Evolutionary conservation across 2,329 filamentous ascomycete genomes (phyloP).

Genomic region (Pezicula neosporulosa): DNA sequence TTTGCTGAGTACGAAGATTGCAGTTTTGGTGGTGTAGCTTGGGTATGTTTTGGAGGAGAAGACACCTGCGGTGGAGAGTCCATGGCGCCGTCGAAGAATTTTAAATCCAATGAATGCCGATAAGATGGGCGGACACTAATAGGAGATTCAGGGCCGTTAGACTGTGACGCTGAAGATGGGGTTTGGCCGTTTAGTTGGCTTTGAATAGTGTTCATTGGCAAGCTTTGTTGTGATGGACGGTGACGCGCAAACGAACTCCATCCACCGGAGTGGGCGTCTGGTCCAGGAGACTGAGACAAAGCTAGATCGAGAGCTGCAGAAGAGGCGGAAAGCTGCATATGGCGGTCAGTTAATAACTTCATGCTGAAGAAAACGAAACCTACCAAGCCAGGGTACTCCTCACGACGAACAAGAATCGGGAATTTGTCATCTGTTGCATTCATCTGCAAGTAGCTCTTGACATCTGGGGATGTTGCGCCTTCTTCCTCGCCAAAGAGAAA

Average conservation of each 20-base stretch:
- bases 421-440: conserved; percentile 80
- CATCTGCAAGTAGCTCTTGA: conserved; percentile 67
- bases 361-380: conserved; percentile 11
- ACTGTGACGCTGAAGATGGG: conserved; percentile 32
- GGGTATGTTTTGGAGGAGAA: conserved; percentile 45
- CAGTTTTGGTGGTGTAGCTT: conserved; percentile 68
- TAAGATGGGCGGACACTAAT: conserved; percentile 46
- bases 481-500: conserved; percentile 86
- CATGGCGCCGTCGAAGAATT: conserved; percentile 36
- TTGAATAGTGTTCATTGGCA: conserved; percentile 22
- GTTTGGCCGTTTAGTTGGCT: conserved; percentile 22
- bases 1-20: conserved; percentile 88
- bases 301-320: conserved; percentile 80
- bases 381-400: conserved; percentile 32
- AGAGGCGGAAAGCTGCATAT: conserved; percentile 70
- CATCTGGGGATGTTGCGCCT: conserved; percentile 42
- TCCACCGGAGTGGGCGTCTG: conserved; percentile 41
- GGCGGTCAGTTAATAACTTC: conserved; percentile 33
- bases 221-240: conserved; percentile 44
- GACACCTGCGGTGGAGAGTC: conserved; percentile 22
- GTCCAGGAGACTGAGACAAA: conserved; percentile 61
- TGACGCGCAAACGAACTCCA: conserved; percentile 29
- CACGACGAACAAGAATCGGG: conserved; percentile 73
- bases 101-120: conserved; percentile 57
- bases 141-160: conserved; percentile 37